A percentile compares a stretch with the other conserved stretches of the same genome.
phyloP scores from a whole-genome alignment of 140 eudicot genomes.

The Bidens hawaiensis region DNA sequence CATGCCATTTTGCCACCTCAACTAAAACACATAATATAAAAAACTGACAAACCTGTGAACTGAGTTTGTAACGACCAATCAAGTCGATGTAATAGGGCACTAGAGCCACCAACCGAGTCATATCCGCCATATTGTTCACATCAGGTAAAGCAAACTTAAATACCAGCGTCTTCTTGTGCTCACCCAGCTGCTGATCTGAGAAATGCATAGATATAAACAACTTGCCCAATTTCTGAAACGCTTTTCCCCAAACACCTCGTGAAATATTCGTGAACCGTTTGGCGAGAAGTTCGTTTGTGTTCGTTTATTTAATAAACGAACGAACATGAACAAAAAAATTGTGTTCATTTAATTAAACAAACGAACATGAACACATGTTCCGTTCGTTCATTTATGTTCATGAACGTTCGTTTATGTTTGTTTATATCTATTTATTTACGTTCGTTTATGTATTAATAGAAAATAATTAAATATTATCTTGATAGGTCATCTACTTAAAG shows the following conservation, averaged over 20 bases:
- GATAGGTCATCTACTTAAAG: no score
- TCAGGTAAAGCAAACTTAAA: constrained; percentile 15
- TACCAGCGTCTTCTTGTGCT: not conserved
- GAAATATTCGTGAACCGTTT: no score
- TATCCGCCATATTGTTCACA: constrained; percentile 14
- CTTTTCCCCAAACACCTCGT: constrained; percentile 89
- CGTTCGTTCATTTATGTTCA: no score
- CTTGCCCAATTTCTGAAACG: constrained; percentile 59
- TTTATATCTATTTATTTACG: no score
- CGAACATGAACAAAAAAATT: no score
- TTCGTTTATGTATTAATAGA: no score
- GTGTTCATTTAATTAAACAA: no score
- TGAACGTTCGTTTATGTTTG: no score
- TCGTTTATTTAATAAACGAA: no score
- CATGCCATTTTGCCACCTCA: not conserved
- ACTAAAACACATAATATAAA: not conserved
- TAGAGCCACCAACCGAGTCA: constrained; percentile 71
- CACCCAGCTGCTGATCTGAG: constrained; percentile 76
- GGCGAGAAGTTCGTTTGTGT: no score
- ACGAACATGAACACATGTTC: no score
- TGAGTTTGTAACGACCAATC: constrained; percentile 52
- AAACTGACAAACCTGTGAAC: constrained; percentile 13
- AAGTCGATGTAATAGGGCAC: constrained; percentile 89
- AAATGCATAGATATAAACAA: constrained; percentile 83
- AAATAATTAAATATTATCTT: no score